Percentiles rank a stretch among this genome's conserved stretches.
Evolutionary conservation across 2,329 filamentous ascomycete genomes (phyloP).

Genomic region (Coniochaeta sp.): DNA sequence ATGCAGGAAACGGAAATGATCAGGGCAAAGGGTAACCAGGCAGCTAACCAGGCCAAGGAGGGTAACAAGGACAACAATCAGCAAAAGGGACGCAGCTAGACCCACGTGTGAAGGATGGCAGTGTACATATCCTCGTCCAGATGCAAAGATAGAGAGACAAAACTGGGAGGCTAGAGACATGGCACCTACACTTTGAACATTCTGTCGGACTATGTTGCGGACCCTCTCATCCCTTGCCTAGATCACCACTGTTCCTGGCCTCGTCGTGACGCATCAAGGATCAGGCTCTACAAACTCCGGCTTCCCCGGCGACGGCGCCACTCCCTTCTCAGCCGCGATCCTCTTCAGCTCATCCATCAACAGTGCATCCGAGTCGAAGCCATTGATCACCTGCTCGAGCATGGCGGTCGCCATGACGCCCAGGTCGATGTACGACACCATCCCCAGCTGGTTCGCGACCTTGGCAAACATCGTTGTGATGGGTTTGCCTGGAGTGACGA

Average conservation of each 20-base stretch:
- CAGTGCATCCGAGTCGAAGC: constrained; percentile 39
- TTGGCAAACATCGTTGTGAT: constrained; percentile 13
- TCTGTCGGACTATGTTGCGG: no score
- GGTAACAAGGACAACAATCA: not conserved
- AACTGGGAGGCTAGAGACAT: no score
- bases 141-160: not conserved
- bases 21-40: not conserved
- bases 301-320: no score
- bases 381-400: constrained; percentile 34
- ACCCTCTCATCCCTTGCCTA: no score
- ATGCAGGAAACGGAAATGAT: not conserved
- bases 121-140: not conserved
- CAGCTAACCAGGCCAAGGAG: not conserved
- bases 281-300: no score
- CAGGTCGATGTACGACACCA: constrained; percentile 26
- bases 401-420: constrained; percentile 32
- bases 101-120: no score
- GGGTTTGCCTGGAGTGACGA: constrained; percentile 22
- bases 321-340: constrained; percentile 22
- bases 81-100: no score
- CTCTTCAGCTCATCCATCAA: constrained; percentile 32
- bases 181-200: no score
- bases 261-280: no score
- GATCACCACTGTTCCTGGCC: no score
- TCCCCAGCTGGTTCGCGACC: constrained; percentile 14